A percentile compares a stretch with the other conserved stretches of the same genome.
These are phyloP conservation scores for Malus fusca DNA, from an alignment of 306 rosid species.

Conservation along the genomic window DNA sequence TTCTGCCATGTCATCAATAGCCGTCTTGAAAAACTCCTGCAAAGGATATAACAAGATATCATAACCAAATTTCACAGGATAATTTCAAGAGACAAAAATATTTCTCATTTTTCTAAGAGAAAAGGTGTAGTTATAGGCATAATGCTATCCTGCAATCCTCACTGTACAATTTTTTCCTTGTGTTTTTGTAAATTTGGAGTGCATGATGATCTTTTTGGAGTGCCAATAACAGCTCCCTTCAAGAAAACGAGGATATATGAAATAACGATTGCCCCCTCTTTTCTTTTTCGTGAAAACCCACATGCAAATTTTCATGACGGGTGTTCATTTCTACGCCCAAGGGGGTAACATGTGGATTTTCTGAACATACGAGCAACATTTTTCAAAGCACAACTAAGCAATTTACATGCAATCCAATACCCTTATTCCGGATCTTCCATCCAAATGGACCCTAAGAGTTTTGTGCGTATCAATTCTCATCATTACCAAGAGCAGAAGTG, in stretches of 20 bases:
- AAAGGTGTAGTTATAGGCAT: too few species aligned
- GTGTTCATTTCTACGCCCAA: too few species aligned
- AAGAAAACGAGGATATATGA: too few species aligned
- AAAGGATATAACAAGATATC: slow-evolving; percentile 5
- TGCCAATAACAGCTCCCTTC: too few species aligned
- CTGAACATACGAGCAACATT: background rate
- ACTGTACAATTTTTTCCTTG: too few species aligned
- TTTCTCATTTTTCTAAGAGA: background rate
- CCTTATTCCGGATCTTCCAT: background rate
- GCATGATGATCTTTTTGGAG: too few species aligned
- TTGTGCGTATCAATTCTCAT: background rate
- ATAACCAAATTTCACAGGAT: background rate
- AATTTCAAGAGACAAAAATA: background rate
- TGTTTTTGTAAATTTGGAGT: too few species aligned
- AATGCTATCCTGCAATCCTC: too few species aligned
- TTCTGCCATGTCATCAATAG: slow-evolving; percentile 83
- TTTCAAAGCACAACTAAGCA: background rate
- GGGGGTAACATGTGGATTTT: background rate
- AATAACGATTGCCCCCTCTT: too few species aligned
- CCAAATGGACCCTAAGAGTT: background rate
- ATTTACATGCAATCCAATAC: background rate
- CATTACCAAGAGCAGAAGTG: background rate
- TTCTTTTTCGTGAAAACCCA: too few species aligned
- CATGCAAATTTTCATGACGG: too few species aligned
- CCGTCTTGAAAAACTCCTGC: slow-evolving; percentile 53